These are phyloP conservation scores for Eucalyptus pauciflora DNA, from an alignment of 345 rosid genomes.

Conservation along the genomic window DNA sequence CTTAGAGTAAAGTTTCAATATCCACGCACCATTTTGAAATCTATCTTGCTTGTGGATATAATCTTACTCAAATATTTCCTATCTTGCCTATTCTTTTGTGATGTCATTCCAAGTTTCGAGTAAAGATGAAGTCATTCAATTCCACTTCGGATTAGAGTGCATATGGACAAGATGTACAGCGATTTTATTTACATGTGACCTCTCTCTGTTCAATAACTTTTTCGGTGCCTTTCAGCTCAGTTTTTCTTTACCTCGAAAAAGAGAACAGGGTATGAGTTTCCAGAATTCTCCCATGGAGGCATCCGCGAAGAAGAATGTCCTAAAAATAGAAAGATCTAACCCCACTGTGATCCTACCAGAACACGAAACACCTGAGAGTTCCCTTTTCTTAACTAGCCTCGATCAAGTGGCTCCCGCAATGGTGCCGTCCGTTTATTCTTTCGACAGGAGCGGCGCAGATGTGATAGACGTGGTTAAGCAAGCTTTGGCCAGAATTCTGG, in stretches of 20 bases:
- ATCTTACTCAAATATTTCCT: background rate
- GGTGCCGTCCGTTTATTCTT: background rate
- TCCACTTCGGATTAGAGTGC: background rate
- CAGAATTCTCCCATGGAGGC: background rate
- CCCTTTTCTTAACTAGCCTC: background rate
- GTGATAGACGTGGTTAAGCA: background rate
- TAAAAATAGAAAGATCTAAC: background rate
- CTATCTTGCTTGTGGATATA: background rate
- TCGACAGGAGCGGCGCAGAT: background rate
- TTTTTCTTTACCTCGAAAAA: background rate
- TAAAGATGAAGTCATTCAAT: background rate
- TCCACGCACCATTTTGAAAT: background rate
- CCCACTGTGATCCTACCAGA: background rate
- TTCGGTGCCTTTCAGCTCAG: background rate
- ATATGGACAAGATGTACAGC: background rate
- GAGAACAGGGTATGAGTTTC: background rate
- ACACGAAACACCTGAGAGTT: background rate
- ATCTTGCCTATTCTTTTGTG: background rate
- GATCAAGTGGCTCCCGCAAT: background rate
- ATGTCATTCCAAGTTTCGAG: background rate
- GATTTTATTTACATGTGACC: background rate
- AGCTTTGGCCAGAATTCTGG: background rate
- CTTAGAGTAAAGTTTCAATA: no score
- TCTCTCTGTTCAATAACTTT: background rate
- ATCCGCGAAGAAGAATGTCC: background rate